These are phyloP conservation scores for Trifolium dubium DNA, from an alignment of 306 rosid species.

Conservation along the genomic window DNA sequence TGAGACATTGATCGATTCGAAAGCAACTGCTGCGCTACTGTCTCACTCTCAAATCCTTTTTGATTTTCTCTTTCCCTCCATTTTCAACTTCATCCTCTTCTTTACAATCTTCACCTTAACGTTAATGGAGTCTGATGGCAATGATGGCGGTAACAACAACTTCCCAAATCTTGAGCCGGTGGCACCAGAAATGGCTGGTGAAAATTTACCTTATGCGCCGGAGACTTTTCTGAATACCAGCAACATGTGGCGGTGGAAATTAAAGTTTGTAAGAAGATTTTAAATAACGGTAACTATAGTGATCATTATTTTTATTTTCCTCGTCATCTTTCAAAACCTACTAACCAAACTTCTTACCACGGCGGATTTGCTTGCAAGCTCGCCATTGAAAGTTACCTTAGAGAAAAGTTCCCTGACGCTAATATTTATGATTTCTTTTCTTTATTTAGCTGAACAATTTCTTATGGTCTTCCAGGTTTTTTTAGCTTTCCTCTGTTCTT, in stretches of 20 bases:
- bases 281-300: slow-evolving; percentile 53
- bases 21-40: too few species aligned
- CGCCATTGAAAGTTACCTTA: slow-evolving; percentile 57
- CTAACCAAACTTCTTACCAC: not conserved
- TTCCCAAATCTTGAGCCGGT: slow-evolving; percentile 45
- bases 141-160: slow-evolving; percentile 8
- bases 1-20: too few species aligned
- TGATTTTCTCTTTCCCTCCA: not conserved
- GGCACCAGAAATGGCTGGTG: slow-evolving; percentile 54
- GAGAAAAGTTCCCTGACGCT: slow-evolving; percentile 47
- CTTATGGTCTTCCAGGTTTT: slow-evolving; percentile 57
- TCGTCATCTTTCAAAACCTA: slow-evolving; percentile 25
- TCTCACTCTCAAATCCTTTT: not conserved
- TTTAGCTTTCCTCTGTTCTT: slow-evolving; percentile 4
- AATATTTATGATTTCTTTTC: slow-evolving; percentile 59
- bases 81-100: not conserved
- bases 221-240: slow-evolving; percentile 73
- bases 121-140: too few species aligned
- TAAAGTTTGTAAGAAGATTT: slow-evolving; percentile 62
- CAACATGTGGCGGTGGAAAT: slow-evolving; percentile 76
- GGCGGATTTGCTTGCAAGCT: slow-evolving; percentile 67
- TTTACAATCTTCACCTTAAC: not conserved
- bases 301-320: slow-evolving; percentile 81
- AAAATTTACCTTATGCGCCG: slow-evolving; percentile 81
- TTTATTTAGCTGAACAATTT: slow-evolving; percentile 73